Percentiles rank a stretch among this genome's conserved stretches.
Conservation (phyloP, 768 basidiomycete genomes). For the Pisolithus tinctorius region DNA sequence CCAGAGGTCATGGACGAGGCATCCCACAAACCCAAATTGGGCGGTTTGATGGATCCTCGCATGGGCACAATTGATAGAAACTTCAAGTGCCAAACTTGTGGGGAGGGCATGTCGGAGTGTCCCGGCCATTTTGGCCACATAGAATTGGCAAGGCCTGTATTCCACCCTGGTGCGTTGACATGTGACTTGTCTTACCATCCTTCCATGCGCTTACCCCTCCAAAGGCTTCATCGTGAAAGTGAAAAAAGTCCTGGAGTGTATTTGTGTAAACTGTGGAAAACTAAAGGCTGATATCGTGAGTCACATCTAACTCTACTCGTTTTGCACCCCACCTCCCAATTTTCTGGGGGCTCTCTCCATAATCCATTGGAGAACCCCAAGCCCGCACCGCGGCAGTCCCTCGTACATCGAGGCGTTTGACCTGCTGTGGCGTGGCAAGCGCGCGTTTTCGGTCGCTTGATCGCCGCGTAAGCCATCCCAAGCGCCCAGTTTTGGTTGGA, state of each 20-base stretch:
- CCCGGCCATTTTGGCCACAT: slow-evolving; percentile 99
- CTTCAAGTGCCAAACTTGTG: slow-evolving; percentile 99
- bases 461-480: slow-evolving; percentile 72
- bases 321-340: slow-evolving; percentile 90
- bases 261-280: slow-evolving; percentile 98
- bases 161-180: slow-evolving; percentile 76
- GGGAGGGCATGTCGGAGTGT: slow-evolving; percentile 99
- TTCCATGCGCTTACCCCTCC: background rate
- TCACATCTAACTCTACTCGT: slow-evolving; percentile 79
- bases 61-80: slow-evolving; percentile 98
- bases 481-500: slow-evolving; percentile 72
- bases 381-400: slow-evolving; percentile 73
- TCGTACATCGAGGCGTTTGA: slow-evolving; percentile 81
- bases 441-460: slow-evolving; percentile 95
- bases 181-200: background rate
- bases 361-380: slow-evolving; percentile 87
- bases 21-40: slow-evolving; percentile 82
- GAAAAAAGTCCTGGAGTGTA: slow-evolving; percentile 98
- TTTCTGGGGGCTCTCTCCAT: slow-evolving; percentile 98
- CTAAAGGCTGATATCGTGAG: slow-evolving; percentile 97
- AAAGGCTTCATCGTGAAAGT: slow-evolving; percentile 96
- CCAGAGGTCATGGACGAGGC: slow-evolving; percentile 98
- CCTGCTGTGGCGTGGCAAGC: slow-evolving; percentile 65
- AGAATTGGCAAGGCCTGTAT: slow-evolving; percentile 94
- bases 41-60: slow-evolving; percentile 95